These are phyloP conservation scores for Pholiota microspora DNA, from an alignment of 768 basidiomycete species.

Conservation along the genomic window DNA sequence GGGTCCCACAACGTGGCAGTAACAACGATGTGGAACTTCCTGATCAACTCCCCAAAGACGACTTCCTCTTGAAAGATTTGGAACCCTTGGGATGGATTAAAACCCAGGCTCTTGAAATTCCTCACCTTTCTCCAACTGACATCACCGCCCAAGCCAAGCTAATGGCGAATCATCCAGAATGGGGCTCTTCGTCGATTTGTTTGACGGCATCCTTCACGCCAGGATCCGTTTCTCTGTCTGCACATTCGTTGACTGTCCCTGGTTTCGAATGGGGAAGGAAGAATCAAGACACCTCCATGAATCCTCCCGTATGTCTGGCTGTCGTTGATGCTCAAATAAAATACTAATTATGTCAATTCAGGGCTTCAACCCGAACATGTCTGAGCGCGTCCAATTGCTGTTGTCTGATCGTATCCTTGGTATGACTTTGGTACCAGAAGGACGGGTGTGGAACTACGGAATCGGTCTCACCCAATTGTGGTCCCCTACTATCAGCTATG, in stretches of 20 bases:
- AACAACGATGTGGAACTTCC: constrained; percentile 95
- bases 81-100: constrained; percentile 97
- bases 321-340: constrained; percentile 1
- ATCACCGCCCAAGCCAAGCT: constrained; percentile 93
- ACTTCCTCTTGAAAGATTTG: constrained; percentile 91
- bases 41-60: constrained; percentile 85
- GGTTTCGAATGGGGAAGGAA: constrained; percentile 99
- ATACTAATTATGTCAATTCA: constrained; percentile 23
- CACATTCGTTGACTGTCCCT: constrained; percentile 85
- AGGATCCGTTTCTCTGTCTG: constrained; percentile 93
- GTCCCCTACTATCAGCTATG: constrained; percentile 77
- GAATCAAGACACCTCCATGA: constrained; percentile 81
- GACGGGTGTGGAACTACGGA: constrained; percentile 96
- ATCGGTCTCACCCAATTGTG: constrained; percentile 91
- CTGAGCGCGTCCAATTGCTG: constrained; percentile 89
- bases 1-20: constrained; percentile 96
- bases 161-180: constrained; percentile 96
- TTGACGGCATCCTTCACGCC: constrained; percentile 96
- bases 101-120: constrained; percentile 91
- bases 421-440: constrained; percentile 93
- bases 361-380: constrained; percentile 99
- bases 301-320: constrained; percentile 55
- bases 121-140: constrained; percentile 90
- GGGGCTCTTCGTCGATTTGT: constrained; percentile 92
- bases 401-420: constrained; percentile 95